Percentiles rank a stretch among this genome's conserved stretches.
Conservation (phyloP, 2,329 filamentous ascomycete genomes). For the Cladophialophora psammophila region DNA sequence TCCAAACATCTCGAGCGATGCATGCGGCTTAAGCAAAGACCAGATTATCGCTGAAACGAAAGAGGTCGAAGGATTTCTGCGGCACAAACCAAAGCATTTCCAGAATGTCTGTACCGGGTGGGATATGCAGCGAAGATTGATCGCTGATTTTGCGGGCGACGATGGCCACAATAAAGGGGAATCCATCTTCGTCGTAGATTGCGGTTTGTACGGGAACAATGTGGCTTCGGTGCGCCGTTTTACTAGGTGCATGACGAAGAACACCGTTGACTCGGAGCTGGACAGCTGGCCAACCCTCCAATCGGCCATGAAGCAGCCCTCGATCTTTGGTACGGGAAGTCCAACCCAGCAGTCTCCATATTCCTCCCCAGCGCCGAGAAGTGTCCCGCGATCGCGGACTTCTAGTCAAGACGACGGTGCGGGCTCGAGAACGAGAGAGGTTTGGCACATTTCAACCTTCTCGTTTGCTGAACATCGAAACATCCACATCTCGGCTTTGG, state of each 20-base stretch:
- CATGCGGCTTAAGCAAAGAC: constrained; percentile 72
- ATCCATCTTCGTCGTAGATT: constrained; percentile 74
- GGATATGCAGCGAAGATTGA: constrained; percentile 87
- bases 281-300: constrained; percentile 40
- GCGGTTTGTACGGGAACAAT: constrained; percentile 69
- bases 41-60: constrained; percentile 78
- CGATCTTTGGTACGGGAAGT: constrained; percentile 58
- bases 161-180: constrained; percentile 80
- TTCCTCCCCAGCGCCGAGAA: constrained; percentile 38
- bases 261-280: constrained; percentile 40
- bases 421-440: constrained; percentile 57
- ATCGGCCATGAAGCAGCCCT: constrained; percentile 44
- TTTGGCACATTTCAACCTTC: constrained; percentile 72
- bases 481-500: constrained; percentile 71
- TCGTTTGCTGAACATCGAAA: constrained; percentile 66
- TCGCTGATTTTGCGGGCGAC: constrained; percentile 88
- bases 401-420: constrained; percentile 44
- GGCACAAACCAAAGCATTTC: constrained; percentile 78
- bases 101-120: constrained; percentile 79
- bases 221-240: constrained; percentile 63
- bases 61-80: constrained; percentile 80
- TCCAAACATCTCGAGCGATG: constrained; percentile 77
- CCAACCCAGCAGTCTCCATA: constrained; percentile 38
- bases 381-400: constrained; percentile 45
- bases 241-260: constrained; percentile 59